Evolutionary conservation across 148 eudicot genomes (phyloP), one percentile per base, ranked within the genome.

Genomic region (Persicaria tinctoria): DNA sequence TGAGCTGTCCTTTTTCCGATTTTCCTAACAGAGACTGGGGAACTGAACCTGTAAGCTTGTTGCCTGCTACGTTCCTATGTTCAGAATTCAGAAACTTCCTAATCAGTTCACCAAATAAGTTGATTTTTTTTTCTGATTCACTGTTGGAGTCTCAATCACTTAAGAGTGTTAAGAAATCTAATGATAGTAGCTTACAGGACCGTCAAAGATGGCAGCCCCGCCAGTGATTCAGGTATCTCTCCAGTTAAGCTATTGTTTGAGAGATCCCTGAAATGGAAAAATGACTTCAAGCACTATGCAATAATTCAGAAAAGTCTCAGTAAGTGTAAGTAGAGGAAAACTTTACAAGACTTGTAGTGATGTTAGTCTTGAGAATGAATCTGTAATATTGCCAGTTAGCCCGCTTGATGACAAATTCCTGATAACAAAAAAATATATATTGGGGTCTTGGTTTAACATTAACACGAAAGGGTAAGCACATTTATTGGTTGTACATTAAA

Each of bases 401-500:
- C 56, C 74, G 6, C 74, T 72, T 38, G 74, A 72, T 53, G 74
- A 72, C 74, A 72, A 72, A 50, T 72, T 72, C 74, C 74, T 72
- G 57, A 50, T 3, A 2, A 17, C 20, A 47, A 10, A 51, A 50
- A 50, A 23, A 27, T 41, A 6, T 60, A 60, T 2, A 8, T 23
- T 18, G 41, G 38, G 17, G 38, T 60, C 12, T 60, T 41, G 27
- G 13, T 57, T 57, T 17, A 5, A 38, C 6, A 38, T 20, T 20
- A 50, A 44, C 23, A 14, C 9, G 16, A 72, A 72, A 17, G 4
- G 16, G 4, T 23, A 23, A 60, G 5, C 18, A 23, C 10, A 2
- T 62, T 3, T 4, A 27, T 8, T 62, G 68, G 11, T 27, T 63
- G 41, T 41, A 13, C 46, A 64, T 64, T 11, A 64, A 38, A 41